phyloP scores from a whole-genome alignment of 805 yeast species.

The Saccharomycopsis synnaedendra region DNA sequence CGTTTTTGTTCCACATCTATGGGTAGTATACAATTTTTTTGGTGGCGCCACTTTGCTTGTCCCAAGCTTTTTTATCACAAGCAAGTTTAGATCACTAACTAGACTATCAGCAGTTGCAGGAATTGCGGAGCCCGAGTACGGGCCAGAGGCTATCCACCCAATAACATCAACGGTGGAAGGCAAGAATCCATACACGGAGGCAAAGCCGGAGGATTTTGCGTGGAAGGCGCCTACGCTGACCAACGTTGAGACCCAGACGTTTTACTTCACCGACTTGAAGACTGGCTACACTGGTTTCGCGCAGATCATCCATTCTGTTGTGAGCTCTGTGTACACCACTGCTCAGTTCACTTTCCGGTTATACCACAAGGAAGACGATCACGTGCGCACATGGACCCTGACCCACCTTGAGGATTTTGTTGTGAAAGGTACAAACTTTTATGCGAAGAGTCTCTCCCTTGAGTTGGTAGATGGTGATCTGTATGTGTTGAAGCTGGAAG shows the following conservation, averaged over 20 bases:
- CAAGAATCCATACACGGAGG: slow-evolving; percentile 45
- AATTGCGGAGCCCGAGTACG: slow-evolving; percentile 94
- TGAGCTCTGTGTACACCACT: slow-evolving; percentile 68
- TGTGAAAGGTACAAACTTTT: slow-evolving; percentile 64
- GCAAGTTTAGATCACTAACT: too few relatives aligned
- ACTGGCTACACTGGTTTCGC: slow-evolving; percentile 74
- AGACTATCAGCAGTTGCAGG: slow-evolving; percentile 92
- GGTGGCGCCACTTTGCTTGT: too few relatives aligned
- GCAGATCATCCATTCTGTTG: slow-evolving; percentile 88
- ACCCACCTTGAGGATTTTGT: slow-evolving; percentile 75
- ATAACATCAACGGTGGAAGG: slow-evolving; percentile 49
- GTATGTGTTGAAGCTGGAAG: slow-evolving; percentile 51
- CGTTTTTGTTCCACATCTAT: too few relatives aligned
- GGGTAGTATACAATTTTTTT: too few relatives aligned
- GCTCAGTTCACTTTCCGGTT: slow-evolving; percentile 92
- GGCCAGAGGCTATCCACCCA: slow-evolving; percentile 85
- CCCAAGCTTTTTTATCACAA: too few relatives aligned
- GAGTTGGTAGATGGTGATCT: slow-evolving; percentile 44
- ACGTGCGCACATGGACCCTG: slow-evolving; percentile 73
- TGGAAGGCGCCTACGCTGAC: slow-evolving; percentile 73
- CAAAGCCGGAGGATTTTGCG: slow-evolving; percentile 55
- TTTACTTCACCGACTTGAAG: slow-evolving; percentile 61
- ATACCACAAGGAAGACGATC: slow-evolving; percentile 40
- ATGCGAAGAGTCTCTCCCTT: slow-evolving; percentile 62
- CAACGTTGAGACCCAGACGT: slow-evolving; percentile 92